Percentiles rank a stretch among this genome's conserved stretches.
phyloP scores from a whole-genome alignment of 2,329 filamentous ascomycete species.

The Thielaviopsis populi region DNA sequence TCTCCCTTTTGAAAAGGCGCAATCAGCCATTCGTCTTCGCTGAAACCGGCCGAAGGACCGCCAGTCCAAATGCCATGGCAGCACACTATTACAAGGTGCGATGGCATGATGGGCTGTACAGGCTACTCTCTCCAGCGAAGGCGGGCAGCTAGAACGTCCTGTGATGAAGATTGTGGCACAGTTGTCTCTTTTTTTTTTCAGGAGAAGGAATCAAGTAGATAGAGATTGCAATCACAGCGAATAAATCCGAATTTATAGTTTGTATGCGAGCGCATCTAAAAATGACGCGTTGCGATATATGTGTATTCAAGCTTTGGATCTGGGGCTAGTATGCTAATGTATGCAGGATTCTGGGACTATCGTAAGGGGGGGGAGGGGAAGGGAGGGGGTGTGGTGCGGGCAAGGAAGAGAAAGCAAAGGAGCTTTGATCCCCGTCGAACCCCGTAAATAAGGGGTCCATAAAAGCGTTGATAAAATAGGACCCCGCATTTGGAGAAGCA shows the following conservation, averaged over 20 bases:
- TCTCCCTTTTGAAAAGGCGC: conserved; percentile 65
- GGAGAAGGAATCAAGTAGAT: background rate
- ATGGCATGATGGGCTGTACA: conserved; percentile 20
- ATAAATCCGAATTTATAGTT: background rate
- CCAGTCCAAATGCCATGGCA: conserved; percentile 69
- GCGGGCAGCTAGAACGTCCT: background rate
- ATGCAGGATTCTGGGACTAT: background rate
- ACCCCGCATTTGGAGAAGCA: conserved; percentile 6
- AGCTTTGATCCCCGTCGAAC: background rate
- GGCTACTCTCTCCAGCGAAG: background rate
- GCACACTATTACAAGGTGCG: conserved; percentile 61
- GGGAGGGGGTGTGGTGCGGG: too few relatives aligned
- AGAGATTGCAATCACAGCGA: background rate
- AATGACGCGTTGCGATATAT: background rate
- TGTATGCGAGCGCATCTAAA: background rate
- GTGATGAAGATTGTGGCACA: background rate
- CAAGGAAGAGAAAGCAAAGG: background rate
- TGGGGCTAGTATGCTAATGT: background rate
- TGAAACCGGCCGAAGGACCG: conserved; percentile 34
- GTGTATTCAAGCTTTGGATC: background rate
- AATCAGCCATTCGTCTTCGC: conserved; percentile 55
- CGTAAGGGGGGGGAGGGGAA: background rate
- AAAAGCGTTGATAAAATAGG: background rate
- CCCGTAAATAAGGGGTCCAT: background rate
- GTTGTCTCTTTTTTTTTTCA: background rate